Conservation (phyloP, 768 basidiomycete genomes). For the Pisolithus microcarpus region DNA sequence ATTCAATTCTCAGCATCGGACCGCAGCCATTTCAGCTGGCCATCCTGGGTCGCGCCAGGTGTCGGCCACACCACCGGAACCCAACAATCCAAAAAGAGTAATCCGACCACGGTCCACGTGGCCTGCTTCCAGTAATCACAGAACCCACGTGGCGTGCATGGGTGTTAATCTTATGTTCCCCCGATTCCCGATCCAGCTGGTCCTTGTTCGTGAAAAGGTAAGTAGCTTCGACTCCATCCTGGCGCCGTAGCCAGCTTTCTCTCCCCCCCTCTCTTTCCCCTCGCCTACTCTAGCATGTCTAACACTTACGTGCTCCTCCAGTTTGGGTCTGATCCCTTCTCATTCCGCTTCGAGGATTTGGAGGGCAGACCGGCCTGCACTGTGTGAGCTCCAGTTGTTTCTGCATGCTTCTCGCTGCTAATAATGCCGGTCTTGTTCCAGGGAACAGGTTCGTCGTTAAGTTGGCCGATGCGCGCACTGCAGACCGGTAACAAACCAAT, state of each 20-base stretch:
- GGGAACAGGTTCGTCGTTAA: constrained; percentile 15
- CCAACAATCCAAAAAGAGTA: constrained; percentile 5
- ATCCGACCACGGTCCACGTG: constrained; percentile 30
- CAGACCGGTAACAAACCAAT: neutral
- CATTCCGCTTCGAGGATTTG: constrained; percentile 53
- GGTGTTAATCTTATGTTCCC: constrained; percentile 23
- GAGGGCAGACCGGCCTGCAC: constrained; percentile 62
- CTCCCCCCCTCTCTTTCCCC: constrained; percentile 14
- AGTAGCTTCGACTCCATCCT: constrained; percentile 4
- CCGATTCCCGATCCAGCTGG: constrained; percentile 31
- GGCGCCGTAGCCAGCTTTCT: constrained; percentile 8
- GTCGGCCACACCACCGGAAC: neutral
- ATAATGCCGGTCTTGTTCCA: constrained; percentile 5
- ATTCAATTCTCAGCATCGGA: neutral
- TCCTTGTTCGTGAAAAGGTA: constrained; percentile 36
- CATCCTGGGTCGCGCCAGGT: neutral
- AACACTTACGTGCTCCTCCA: constrained; percentile 49
- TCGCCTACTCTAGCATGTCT: constrained; percentile 26
- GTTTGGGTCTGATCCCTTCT: constrained; percentile 58
- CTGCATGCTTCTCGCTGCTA: neutral
- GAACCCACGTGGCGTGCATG: constrained; percentile 28
- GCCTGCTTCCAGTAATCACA: constrained; percentile 9
- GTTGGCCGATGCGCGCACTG: neutral
- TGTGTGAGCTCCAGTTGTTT: constrained; percentile 39
- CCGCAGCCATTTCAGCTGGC: neutral